Conservation (phyloP, 2,329 filamentous ascomycete genomes). For the Pseudogymnoascus sp. region DNA sequence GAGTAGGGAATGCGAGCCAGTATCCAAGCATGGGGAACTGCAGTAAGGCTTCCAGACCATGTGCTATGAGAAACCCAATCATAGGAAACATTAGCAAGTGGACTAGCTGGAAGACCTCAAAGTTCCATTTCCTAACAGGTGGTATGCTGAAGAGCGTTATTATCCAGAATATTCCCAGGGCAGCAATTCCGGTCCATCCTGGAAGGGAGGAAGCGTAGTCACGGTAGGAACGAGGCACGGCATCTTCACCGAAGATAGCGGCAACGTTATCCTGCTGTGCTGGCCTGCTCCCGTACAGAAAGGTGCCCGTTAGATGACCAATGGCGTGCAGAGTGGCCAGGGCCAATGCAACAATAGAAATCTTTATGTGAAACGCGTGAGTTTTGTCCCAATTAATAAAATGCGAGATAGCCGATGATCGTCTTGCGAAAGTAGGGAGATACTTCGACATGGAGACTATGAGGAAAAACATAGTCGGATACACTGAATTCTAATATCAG, state of each 20-base stretch:
- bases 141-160: conserved; percentile 44
- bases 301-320: conserved; percentile 46
- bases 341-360: conserved; percentile 42
- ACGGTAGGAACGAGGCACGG: conserved; percentile 30
- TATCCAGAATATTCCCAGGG: conserved; percentile 42
- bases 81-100: conserved; percentile 53
- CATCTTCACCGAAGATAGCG: conserved; percentile 34
- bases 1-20: conserved; percentile 46
- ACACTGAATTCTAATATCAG: conserved; percentile 28
- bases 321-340: conserved; percentile 48
- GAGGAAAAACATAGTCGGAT: conserved; percentile 52
- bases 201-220: conserved; percentile 40
- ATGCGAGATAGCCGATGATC: conserved; percentile 44
- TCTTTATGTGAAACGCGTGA: conserved; percentile 49
- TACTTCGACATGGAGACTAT: conserved; percentile 52
- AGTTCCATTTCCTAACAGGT: conserved; percentile 42
- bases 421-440: conserved; percentile 44
- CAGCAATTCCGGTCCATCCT: conserved; percentile 44
- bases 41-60: conserved; percentile 43
- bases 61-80: conserved; percentile 47
- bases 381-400: conserved; percentile 52
- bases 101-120: conserved; percentile 50
- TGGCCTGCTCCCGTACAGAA: conserved; percentile 41
- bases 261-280: conserved; percentile 39
- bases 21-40: conserved; percentile 52